These are phyloP conservation scores for Blastomyces parvus DNA, from an alignment of 2,329 filamentous ascomycete species.

Conservation along the genomic window DNA sequence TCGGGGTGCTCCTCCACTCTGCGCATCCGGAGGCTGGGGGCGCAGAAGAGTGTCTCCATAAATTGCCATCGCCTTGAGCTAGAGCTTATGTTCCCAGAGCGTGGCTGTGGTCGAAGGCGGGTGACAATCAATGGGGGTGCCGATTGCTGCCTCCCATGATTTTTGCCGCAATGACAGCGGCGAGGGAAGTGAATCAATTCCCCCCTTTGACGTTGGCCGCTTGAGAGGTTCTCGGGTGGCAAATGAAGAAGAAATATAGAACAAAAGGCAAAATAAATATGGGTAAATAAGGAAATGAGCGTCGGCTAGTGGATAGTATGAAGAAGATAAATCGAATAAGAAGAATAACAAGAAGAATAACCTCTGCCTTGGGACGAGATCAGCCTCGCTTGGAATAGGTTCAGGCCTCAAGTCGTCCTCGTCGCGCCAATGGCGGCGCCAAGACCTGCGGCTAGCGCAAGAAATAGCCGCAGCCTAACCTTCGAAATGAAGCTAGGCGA, in stretches of 20 bases:
- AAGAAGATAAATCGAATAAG: not conserved
- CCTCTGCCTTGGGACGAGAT: not conserved
- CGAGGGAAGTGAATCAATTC: conserved; percentile 11
- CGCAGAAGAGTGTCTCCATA: conserved; percentile 6
- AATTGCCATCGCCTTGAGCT: conserved; percentile 7
- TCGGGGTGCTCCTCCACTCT: conserved; percentile 10
- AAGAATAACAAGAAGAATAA: not conserved
- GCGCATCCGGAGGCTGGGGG: conserved; percentile 6
- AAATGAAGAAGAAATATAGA: not conserved
- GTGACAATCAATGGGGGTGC: conserved; percentile 4
- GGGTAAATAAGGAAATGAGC: not conserved
- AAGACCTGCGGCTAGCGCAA: not conserved
- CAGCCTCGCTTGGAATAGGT: not conserved
- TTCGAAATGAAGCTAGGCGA: too few species aligned
- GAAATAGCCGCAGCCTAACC: not conserved
- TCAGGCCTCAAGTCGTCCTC: not conserved
- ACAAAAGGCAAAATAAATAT: not conserved
- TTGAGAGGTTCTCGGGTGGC: not conserved
- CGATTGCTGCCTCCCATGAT: conserved; percentile 4
- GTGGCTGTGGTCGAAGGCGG: not conserved
- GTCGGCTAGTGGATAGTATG: not conserved
- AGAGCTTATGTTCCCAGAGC: not conserved
- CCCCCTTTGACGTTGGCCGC: not conserved
- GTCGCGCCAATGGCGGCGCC: not conserved
- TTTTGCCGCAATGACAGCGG: conserved; percentile 2